Conservation (phyloP, 208 protist genomes). For the Wallacemonas rigidus region DNA sequence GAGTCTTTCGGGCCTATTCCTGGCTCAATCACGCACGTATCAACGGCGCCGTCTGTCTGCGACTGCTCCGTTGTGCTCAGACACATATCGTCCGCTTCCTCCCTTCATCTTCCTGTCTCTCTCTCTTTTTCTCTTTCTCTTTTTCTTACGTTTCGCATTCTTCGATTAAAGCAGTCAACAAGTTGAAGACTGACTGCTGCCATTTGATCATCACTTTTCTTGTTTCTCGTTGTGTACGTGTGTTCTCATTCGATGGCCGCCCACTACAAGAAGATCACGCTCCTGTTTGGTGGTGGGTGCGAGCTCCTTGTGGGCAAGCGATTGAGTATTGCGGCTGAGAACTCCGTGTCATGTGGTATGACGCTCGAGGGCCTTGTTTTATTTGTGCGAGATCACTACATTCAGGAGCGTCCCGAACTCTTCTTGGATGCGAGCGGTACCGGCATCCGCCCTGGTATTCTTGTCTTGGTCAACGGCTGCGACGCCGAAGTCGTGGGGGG, state of each 20-base stretch:
- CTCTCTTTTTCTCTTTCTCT: background rate
- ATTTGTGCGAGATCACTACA: conserved; percentile 50
- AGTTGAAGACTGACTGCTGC: no score
- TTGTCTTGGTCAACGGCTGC: conserved; percentile 92
- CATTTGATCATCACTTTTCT: no score
- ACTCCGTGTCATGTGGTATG: conserved; percentile 40
- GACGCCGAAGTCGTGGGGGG: conserved; percentile 93
- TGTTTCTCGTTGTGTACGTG: no score
- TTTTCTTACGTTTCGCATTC: no score
- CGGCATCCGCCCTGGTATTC: conserved; percentile 89
- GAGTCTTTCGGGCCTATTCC: no score
- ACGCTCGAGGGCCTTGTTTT: conserved; percentile 57
- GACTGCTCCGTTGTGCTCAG: no score
- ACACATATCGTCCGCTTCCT: no score
- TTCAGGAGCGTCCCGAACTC: conserved; percentile 74
- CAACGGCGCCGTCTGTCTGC: no score
- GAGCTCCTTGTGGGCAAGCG: conserved; percentile 85
- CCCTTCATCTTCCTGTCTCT: background rate
- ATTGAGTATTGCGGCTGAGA: conserved; percentile 25
- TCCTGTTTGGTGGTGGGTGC: conserved; percentile 73
- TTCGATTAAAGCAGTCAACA: no score
- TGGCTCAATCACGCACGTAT: no score
- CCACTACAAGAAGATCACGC: conserved; percentile 34
- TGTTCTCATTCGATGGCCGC: background rate
- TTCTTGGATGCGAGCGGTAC: conserved; percentile 68